Evolutionary conservation across 495 filamentous ascomycete species (phyloP).

Genomic region (Echria macrotheca): DNA sequence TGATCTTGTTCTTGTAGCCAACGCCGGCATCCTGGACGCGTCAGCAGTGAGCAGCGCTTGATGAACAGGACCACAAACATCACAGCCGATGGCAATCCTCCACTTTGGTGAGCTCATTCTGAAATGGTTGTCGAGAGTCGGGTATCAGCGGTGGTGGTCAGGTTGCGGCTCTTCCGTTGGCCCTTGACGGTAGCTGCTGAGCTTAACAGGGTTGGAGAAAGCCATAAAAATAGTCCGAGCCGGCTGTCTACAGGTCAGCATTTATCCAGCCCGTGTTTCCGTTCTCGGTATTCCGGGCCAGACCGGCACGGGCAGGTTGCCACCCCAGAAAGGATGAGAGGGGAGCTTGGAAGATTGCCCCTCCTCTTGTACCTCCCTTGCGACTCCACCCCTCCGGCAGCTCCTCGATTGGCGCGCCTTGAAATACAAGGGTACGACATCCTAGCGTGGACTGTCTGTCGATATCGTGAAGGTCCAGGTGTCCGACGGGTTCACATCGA

Average conservation of each 20-base stretch:
- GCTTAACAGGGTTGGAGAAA: slow-evolving; percentile 12
- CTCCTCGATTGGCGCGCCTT: slow-evolving; percentile 16
- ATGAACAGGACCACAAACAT: no score
- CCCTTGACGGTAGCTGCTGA: background rate
- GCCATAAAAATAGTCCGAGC: slow-evolving; percentile 18
- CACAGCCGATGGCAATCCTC: slow-evolving; percentile 43
- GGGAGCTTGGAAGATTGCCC: slow-evolving; percentile 21
- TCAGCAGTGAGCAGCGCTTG: no score
- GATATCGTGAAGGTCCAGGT: slow-evolving; percentile 3
- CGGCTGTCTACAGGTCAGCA: slow-evolving; percentile 11
- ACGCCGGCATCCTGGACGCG: slow-evolving; percentile 75
- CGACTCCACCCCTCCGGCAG: slow-evolving; percentile 19
- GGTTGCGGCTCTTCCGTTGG: slow-evolving; percentile 4
- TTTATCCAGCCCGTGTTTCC: slow-evolving; percentile 33
- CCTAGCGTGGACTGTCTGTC: background rate
- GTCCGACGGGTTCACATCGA: no score
- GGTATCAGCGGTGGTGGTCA: no score
- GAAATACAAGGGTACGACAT: slow-evolving; percentile 13
- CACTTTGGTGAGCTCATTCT: slow-evolving; percentile 38
- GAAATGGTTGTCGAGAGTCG: background rate
- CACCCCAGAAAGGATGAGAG: slow-evolving; percentile 13
- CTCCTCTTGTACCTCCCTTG: slow-evolving; percentile 16
- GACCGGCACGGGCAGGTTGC: slow-evolving; percentile 7
- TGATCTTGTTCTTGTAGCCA: slow-evolving; percentile 75
- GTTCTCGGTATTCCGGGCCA: slow-evolving; percentile 23